These are phyloP conservation scores for Alternaria brassicae DNA, from an alignment of 2,329 filamentous ascomycete species.

Conservation along the genomic window DNA sequence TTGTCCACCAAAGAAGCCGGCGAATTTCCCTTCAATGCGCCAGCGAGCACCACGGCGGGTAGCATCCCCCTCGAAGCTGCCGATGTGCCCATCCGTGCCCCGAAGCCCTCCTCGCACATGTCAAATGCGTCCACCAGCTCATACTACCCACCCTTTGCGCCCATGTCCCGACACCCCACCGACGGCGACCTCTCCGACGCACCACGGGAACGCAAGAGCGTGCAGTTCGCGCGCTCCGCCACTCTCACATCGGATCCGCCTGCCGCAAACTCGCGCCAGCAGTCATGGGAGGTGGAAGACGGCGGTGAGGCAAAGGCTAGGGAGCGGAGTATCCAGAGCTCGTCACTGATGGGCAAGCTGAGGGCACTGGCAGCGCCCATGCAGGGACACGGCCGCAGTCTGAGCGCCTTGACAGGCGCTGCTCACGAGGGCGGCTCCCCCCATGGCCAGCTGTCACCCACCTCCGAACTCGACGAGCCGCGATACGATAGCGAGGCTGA, in stretches of 20 bases:
- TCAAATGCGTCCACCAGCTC: constrained; percentile 33
- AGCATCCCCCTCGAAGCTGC: constrained; percentile 27
- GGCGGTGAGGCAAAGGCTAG: constrained; percentile 67
- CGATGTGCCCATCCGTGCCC: constrained; percentile 23
- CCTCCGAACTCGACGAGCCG: constrained; percentile 57
- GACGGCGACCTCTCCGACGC: constrained; percentile 43
- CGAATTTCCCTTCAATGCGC: constrained; percentile 48
- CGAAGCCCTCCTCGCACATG: constrained; percentile 30
- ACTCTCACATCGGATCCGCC: constrained; percentile 52
- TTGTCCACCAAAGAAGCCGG: constrained; percentile 35
- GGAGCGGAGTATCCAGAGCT: constrained; percentile 56
- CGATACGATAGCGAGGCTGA: constrained; percentile 72
- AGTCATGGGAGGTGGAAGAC: constrained; percentile 69
- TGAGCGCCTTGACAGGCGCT: constrained; percentile 56
- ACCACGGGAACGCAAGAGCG: constrained; percentile 65
- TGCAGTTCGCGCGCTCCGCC: constrained; percentile 72
- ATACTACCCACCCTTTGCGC: constrained; percentile 41
- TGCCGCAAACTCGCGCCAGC: constrained; percentile 64
- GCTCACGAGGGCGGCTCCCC: constrained; percentile 49
- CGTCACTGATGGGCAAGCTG: constrained; percentile 78
- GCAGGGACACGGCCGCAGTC: constrained; percentile 58
- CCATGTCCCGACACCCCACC: constrained; percentile 42
- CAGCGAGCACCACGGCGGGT: constrained; percentile 24
- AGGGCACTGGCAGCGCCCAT: constrained; percentile 72
- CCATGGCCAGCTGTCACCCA: constrained; percentile 53